Evolutionary conservation across 805 yeast species (phyloP).

Genomic region (Candida succiphila): DNA sequence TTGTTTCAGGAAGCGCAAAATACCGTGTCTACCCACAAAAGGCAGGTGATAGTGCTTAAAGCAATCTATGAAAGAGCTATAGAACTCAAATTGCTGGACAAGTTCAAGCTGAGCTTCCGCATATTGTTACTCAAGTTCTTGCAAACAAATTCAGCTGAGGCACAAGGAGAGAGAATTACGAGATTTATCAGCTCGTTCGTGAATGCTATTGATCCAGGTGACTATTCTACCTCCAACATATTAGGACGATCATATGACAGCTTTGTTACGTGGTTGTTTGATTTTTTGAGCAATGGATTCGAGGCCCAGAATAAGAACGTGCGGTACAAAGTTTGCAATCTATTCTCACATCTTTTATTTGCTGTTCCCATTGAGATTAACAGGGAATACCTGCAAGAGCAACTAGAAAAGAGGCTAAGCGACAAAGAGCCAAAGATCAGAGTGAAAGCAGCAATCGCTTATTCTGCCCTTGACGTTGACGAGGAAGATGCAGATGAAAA

Average conservation of each 20-base stretch:
- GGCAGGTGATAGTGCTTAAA: conserved; percentile 55
- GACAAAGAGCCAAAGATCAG: conserved; percentile 76
- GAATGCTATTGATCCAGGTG: conserved; percentile 33
- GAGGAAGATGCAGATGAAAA: conserved; percentile 23
- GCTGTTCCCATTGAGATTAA: no score
- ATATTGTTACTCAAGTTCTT: conserved; percentile 55
- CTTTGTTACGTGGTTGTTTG: conserved; percentile 51
- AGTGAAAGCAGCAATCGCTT: conserved; percentile 72
- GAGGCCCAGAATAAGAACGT: conserved; percentile 71
- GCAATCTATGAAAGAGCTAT: conserved; percentile 47
- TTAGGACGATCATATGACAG: conserved; percentile 28
- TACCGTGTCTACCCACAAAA: conserved; percentile 67
- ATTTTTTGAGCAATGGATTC: conserved; percentile 67
- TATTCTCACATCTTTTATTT: conserved; percentile 61
- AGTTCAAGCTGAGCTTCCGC: conserved; percentile 52
- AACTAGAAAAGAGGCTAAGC: conserved; percentile 49
- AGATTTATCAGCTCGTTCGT: conserved; percentile 56
- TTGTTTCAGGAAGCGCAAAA: conserved; percentile 76
- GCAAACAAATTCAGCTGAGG: conserved; percentile 58
- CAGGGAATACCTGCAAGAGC: no score
- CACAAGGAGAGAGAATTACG: conserved; percentile 66
- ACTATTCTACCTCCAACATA: no score
- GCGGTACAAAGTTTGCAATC: conserved; percentile 69
- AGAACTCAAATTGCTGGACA: conserved; percentile 40
- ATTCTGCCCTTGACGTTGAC: conserved; percentile 55